Evolutionary conservation across 768 basidiomycete species (phyloP), one percentile per base, ranked within the genome.

Genomic region (Phylloporus sp.): DNA sequence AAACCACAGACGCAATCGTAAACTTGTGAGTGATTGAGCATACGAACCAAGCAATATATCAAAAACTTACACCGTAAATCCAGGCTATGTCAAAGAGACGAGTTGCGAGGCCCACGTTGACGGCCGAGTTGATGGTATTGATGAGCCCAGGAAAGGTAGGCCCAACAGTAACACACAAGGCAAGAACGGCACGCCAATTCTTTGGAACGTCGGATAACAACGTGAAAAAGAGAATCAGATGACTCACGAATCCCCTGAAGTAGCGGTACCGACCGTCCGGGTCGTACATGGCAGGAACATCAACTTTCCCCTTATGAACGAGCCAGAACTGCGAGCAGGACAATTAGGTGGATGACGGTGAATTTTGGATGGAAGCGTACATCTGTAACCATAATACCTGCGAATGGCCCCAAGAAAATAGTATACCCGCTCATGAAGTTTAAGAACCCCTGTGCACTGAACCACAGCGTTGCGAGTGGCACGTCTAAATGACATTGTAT

Each of bases 361-460:
- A 24, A 43, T 8, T 47, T 6, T 11, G 39, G 16, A 31, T 26
- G n/a, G 24, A 26, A 27, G 70, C 83, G 57, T 58, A 86, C 73
- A 46, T 79, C 76, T 28, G 76, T 74, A 45, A 80, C 78, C 75
- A 85, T 79, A 59, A 94, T 84, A 12, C 85, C 88, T 29, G 87
- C 84, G 58, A 95, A 86, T 1, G 92, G 91, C 1, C 88, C 90
- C 12, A 95, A 73, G 65, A 95, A 90, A 26, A 94, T 81, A 0
- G 89, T 87, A 63, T 93, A 94, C 5, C 88, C 89, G 18, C 77
- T 79, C 85, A 92, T 88, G 70, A 92, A 91, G 24, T 77, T 73
- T 58, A 91, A 64, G 71, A 91, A 91, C 0, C 82, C 81, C 27
- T 81, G 74, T 0, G 86, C 88, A 41, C 66, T 69, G 15, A 5